Base-by-base conservation (phyloP, 495 filamentous ascomycete genomes). In the Xylaria curta region DNA sequence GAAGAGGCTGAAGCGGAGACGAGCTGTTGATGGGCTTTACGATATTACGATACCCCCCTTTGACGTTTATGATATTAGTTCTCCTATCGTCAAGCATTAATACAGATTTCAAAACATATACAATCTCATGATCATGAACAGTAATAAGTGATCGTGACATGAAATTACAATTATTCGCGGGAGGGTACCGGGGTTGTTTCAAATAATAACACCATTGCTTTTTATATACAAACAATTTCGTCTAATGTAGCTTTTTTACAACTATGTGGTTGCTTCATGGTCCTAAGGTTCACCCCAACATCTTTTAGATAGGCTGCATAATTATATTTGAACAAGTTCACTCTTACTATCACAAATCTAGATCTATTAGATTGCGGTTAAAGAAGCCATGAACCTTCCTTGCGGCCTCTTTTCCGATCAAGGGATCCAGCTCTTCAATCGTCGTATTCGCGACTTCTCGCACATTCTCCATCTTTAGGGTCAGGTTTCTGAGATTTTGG, bases 391-490 rank as follows among this genome's bases (percentile, higher is more conserved):
- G 83, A 49, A 98, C 92, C 84, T 92, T 88, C 75, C 89, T 88
- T 31, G 89, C 96, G 3, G 91, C 90, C 81, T 97, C 94, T 72
- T 83, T 91, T 3, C 96, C 96, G 17, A 99, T 89, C 68, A 95
- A 70, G 31, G 84, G 83, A 65, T 88, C 84, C 62, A 99, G 78
- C 71, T 95, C 92, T 36, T 89, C 89, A 62, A 91, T 86, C 51
- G 84, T 86, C 89, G 97, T 92, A 84, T 98, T 99, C 21, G 93
- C 94, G 73, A 98, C 85, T 72, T 95, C 94, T 46, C 84, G 84
- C 61, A 99, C 85, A 82, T 90, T 97, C 54, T 90, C 91, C 68
- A 91, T 89, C 76, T 94, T 89, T 12, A 93, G 73, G 31, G 91
- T 89, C 46, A 99, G 72, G 65, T 88, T 87, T 73, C 87, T 87